Conservation (phyloP, 2,329 filamentous ascomycete genomes). For the Sphaerulina vaccinii region DNA sequence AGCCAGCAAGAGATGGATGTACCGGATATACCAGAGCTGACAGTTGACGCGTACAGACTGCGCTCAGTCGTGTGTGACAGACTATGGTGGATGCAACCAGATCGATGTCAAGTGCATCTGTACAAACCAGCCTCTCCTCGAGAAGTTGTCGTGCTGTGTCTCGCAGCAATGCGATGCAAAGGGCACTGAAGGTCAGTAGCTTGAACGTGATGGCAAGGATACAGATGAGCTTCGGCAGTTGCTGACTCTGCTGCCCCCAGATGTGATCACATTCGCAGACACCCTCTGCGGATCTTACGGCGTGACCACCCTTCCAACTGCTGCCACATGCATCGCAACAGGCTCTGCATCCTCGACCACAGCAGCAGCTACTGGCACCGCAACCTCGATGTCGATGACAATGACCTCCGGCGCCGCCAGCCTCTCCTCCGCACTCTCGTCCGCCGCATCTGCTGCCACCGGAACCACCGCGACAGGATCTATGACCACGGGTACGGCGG, state of each 20-base stretch:
- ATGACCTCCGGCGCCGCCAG: background rate
- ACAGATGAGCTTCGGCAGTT: background rate
- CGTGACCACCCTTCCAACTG: conserved; percentile 41
- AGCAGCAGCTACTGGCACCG: conserved; percentile 1
- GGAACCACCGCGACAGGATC: too few species aligned
- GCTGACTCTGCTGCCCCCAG: conserved; percentile 30
- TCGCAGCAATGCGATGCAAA: conserved; percentile 33
- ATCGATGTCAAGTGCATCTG: conserved; percentile 47
- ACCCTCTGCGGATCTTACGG: conserved; percentile 42
- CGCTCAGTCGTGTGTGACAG: conserved; percentile 39
- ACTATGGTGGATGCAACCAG: conserved; percentile 39
- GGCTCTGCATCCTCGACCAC: conserved; percentile 21
- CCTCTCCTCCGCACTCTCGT: background rate
- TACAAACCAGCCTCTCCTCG: conserved; percentile 38
- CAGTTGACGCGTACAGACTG: conserved; percentile 18
- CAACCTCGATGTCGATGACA: conserved; percentile 5
- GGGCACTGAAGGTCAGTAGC: background rate
- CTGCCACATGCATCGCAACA: conserved; percentile 39
- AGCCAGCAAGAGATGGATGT: background rate
- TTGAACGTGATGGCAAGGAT: background rate
- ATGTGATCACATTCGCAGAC: conserved; percentile 43
- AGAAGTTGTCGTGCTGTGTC: conserved; percentile 45
- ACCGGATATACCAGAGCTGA: background rate
- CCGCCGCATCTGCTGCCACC: too few species aligned
- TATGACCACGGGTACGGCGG: background rate